These are phyloP conservation scores for Yarrowia sp. DNA, from an alignment of 805 yeast species.

Conservation along the genomic window DNA sequence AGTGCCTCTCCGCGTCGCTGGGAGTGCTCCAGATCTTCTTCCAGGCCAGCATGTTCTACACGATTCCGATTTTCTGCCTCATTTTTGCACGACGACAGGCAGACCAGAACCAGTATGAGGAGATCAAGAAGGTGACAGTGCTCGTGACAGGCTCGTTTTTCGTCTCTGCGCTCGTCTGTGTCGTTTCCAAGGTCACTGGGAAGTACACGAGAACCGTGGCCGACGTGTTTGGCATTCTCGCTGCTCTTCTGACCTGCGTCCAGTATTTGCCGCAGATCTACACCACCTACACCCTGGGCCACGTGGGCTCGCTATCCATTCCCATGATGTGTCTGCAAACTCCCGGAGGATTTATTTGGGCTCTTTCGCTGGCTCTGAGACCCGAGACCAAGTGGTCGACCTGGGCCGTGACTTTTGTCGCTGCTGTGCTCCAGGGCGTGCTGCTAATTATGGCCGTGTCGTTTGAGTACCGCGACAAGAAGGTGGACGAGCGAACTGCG, in stretches of 20 bases:
- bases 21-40: slow-evolving; percentile 65
- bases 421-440: slow-evolving; percentile 64
- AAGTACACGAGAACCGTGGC: slow-evolving; percentile 44
- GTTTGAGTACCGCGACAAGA: neutral
- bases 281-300: slow-evolving; percentile 67
- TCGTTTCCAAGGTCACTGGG: slow-evolving; percentile 28
- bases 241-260: slow-evolving; percentile 60
- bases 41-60: slow-evolving; percentile 58
- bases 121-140: slow-evolving; percentile 28
- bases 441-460: slow-evolving; percentile 55
- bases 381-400: slow-evolving; percentile 84
- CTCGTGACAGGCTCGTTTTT: slow-evolving; percentile 36
- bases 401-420: slow-evolving; percentile 75
- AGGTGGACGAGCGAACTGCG: slow-evolving; percentile 12
- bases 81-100: slow-evolving; percentile 44
- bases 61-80: slow-evolving; percentile 55
- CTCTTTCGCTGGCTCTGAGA: slow-evolving; percentile 64
- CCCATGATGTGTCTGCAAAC: slow-evolving; percentile 84
- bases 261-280: slow-evolving; percentile 79
- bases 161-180: slow-evolving; percentile 31
- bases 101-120: slow-evolving; percentile 30
- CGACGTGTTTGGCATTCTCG: slow-evolving; percentile 58
- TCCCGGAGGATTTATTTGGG: slow-evolving; percentile 84
- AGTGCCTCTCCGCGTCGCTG: slow-evolving; percentile 64
- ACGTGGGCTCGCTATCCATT: slow-evolving; percentile 75